Evolutionary conservation across 345 rosid species (phyloP).

Genomic region (Eucalyptus pauciflora): DNA sequence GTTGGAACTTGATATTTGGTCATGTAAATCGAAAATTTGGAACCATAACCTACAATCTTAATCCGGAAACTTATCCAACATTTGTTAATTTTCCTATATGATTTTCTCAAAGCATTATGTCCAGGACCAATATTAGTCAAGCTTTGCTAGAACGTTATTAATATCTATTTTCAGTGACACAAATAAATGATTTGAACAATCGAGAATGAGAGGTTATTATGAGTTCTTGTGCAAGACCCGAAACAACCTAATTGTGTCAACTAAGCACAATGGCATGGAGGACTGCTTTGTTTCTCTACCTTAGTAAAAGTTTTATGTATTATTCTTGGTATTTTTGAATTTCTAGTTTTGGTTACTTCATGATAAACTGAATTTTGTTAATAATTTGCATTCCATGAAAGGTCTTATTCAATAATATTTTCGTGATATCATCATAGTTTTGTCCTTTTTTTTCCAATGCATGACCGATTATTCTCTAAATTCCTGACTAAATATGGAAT

Average conservation of each 20-base stretch:
- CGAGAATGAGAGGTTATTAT: background rate
- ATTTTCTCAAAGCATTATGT: background rate
- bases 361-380: background rate
- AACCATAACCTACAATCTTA: background rate
- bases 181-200: background rate
- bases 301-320: background rate
- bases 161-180: background rate
- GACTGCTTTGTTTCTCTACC: background rate
- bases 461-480: background rate
- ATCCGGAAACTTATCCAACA: background rate
- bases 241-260: background rate
- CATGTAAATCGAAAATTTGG: background rate
- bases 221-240: background rate
- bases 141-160: background rate
- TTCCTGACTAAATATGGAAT: background rate
- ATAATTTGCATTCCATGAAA: background rate
- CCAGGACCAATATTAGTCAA: background rate
- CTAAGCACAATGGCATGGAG: background rate
- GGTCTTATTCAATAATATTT: background rate
- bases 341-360: background rate
- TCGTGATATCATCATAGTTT: background rate
- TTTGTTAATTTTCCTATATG: background rate
- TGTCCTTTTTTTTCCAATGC: background rate
- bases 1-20: background rate
- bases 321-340: background rate